Percentiles rank a stretch among this genome's conserved stretches.
Conservation (phyloP, 768 basidiomycete genomes). For the Nevesoporus exiguus region DNA sequence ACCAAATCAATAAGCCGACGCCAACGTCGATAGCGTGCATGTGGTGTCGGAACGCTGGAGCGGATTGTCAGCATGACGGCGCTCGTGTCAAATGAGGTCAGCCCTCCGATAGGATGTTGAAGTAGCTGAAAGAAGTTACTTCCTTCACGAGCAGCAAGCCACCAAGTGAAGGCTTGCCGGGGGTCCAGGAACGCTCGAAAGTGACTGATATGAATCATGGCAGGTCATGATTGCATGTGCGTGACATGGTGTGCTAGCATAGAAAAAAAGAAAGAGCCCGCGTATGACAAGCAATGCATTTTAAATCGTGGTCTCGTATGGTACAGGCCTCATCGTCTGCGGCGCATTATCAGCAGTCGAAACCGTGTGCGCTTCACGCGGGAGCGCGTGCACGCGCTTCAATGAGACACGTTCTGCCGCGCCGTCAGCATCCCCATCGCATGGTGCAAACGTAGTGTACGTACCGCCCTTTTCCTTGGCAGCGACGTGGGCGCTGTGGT, state of each 20-base stretch:
- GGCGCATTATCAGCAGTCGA: constrained; percentile 72
- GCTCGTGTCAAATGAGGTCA: too few species aligned
- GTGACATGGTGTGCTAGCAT: constrained; percentile 19
- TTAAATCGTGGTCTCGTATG: constrained; percentile 97
- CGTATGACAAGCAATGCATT: constrained; percentile 14
- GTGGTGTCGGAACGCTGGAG: too few species aligned
- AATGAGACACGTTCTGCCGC: constrained; percentile 70
- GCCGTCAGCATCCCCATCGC: background rate
- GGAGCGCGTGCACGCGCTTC: constrained; percentile 81
- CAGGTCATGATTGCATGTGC: constrained; percentile 22
- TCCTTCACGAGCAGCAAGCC: too few species aligned
- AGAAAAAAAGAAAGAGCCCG: background rate
- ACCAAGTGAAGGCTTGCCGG: too few species aligned
- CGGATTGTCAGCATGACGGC: too few species aligned
- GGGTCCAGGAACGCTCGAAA: background rate
- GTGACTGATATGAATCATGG: background rate
- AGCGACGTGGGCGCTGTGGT: constrained; percentile 76
- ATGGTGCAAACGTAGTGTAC: constrained; percentile 26
- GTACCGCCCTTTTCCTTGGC: constrained; percentile 87
- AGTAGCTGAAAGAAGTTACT: too few species aligned
- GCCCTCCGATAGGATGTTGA: too few species aligned
- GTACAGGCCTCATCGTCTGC: constrained; percentile 88
- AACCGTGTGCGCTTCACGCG: constrained; percentile 77
- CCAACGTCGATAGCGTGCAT: too few species aligned
- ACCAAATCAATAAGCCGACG: too few species aligned